These are phyloP conservation scores for Picochlorum sp. DNA, from an alignment of 139 green algal species.

Conservation along the genomic window DNA sequence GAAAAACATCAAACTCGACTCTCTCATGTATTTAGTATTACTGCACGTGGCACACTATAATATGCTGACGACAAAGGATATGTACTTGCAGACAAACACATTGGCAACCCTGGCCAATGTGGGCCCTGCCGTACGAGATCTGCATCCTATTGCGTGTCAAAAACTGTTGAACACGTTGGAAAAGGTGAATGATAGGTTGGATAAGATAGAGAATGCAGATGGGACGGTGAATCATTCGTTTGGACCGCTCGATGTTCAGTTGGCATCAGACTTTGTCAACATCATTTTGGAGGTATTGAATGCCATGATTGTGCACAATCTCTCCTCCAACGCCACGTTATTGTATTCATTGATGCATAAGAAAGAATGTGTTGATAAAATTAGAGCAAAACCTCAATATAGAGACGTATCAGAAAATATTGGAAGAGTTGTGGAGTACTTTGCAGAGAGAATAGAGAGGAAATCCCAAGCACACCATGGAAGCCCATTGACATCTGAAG, in stretches of 20 bases:
- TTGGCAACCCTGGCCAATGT: conserved; percentile 80
- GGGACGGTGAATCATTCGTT: too few species aligned
- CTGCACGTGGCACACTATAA: conserved; percentile 63
- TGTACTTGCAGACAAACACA: conserved; percentile 85
- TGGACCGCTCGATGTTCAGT: conserved; percentile 40
- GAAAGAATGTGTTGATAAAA: conserved; percentile 26
- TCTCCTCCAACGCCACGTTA: conserved; percentile 45
- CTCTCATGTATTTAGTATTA: conserved; percentile 67
- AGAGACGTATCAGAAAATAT: conserved; percentile 67
- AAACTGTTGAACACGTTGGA: conserved; percentile 55
- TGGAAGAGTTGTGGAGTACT: conserved; percentile 32
- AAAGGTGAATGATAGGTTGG: not conserved
- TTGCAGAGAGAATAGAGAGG: conserved; percentile 53
- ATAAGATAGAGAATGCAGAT: too few species aligned
- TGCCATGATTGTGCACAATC: conserved; percentile 48
- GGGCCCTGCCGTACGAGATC: conserved; percentile 51
- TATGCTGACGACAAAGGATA: conserved; percentile 54
- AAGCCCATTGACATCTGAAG: conserved; percentile 11
- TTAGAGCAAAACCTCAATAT: conserved; percentile 45
- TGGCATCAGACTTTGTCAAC: conserved; percentile 74
- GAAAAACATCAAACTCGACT: conserved; percentile 52
- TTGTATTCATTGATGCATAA: conserved; percentile 86
- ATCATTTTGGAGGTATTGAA: conserved; percentile 85
- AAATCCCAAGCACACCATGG: not conserved
- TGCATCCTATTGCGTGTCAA: conserved; percentile 69